phyloP scores from a whole-genome alignment of 2,329 filamentous ascomycete genomes.

The Colletotrichum filicis region DNA sequence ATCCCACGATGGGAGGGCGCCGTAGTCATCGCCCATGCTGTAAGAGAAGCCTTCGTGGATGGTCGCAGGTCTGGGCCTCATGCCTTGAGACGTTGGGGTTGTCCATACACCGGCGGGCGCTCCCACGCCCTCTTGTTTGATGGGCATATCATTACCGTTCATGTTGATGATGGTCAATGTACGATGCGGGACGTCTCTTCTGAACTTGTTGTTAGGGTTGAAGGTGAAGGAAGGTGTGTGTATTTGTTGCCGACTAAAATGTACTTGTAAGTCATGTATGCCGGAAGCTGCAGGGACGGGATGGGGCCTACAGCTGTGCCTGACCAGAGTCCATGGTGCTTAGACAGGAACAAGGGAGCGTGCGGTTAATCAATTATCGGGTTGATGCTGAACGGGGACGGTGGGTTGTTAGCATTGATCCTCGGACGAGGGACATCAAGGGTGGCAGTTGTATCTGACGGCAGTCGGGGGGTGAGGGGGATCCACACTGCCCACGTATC shows the following conservation, averaged over 20 bases:
- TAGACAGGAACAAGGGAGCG: constrained; percentile 46
- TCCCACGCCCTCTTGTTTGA: constrained; percentile 59
- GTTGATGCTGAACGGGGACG: constrained; percentile 46
- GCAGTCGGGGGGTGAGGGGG: constrained; percentile 36
- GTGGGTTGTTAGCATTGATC: constrained; percentile 52
- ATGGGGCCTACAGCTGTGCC: constrained; percentile 61
- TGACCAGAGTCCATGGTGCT: constrained; percentile 63
- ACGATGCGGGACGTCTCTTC: constrained; percentile 55
- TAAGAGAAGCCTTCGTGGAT: constrained; percentile 72
- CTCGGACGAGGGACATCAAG: constrained; percentile 42
- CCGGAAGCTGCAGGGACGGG: constrained; percentile 36
- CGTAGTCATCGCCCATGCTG: constrained; percentile 64
- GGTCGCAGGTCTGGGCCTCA: constrained; percentile 65
- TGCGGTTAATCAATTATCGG: constrained; percentile 49
- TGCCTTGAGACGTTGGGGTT: constrained; percentile 62
- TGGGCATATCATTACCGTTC: constrained; percentile 61
- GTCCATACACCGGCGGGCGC: constrained; percentile 63
- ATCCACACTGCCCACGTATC: constrained; percentile 44
- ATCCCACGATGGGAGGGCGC: constrained; percentile 67
- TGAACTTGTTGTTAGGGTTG: constrained; percentile 58
- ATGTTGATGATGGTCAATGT: constrained; percentile 59
- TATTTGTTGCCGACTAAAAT: constrained; percentile 58
- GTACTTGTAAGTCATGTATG: constrained; percentile 49
- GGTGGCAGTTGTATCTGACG: constrained; percentile 40
- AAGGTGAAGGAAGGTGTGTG: constrained; percentile 62